Base-by-base conservation (phyloP, 345 rosid genomes). In the Garcia nutans region DNA sequence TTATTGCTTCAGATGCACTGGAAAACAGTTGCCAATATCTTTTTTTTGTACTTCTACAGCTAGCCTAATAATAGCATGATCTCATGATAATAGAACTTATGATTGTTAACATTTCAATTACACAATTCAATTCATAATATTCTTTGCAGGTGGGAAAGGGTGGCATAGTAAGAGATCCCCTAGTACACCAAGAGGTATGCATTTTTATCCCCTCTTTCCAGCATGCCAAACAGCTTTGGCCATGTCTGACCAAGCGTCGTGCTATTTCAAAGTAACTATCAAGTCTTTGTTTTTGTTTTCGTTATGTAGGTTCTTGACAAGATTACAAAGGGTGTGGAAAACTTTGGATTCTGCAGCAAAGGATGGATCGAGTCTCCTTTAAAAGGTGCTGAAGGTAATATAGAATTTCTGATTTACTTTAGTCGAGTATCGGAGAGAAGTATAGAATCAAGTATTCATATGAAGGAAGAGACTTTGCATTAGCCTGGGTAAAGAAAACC, bases 81-180 rank as follows among this genome's bases (percentile, higher is more conserved):
- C 33, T 24, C 57, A 52, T 49, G 3, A 55, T 22, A 37, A 44
- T 0, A 12, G 17, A 76, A 23, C 45, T 7, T 20, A 52, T 49
- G 0, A 65, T 7, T 50, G 56, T 33, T 20, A 42, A 28, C 45
- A 10, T 16, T 49, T 28, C 23, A 57, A 12, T 57, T 68, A 8
- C 56, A 50, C 26, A 58, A 10, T 41, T n/a, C 7, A 44, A 37
- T 65, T 52, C 17, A 12, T 37, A 44, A 19, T 75, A 45, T 45
- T 66, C 23, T 56, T 28, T 80, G 70, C 87, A 96, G 99, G 97
- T 96, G 0, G 97, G 98, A 79, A 82, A 84, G 10, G 98, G 99
- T n/a, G 98, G 99, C 74, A 92, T 96, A 73, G 96, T 96, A 65
- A 88, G 90, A 86, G 98, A 96, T 88, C 93, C 97, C 1, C 84